Evolutionary conservation across 768 basidiomycete species (phyloP), one percentile per base, ranked within the genome.

Genomic region (Amanita inopinata): DNA sequence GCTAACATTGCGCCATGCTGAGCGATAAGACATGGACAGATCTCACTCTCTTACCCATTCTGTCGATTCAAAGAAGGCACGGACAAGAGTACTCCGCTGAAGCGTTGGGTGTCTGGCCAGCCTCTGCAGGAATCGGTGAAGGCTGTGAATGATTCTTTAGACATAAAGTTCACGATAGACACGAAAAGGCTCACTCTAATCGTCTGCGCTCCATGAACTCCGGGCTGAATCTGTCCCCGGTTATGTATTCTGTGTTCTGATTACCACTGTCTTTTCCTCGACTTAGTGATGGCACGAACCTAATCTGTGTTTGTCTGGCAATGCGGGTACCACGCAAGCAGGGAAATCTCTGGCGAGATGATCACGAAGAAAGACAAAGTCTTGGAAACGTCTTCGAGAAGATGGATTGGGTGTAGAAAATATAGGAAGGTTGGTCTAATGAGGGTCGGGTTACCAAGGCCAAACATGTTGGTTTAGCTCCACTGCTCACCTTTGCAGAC

Each of bases 141-240:
- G 76, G 49, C 96, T 98, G 52, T 30, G 25, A 15, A 49, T 46
- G 37, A 48, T 34, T 15, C 3, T 33, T 15, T 24, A 33, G 30
- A 37, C 17, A 25, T n/a, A 35, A 10, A 19, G 22, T 10, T 11
- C n/a, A n/a, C n/a, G 12, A 10, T 4, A n/a, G 11, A 10, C 7
- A 34, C 20, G 40, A 14, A 3, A 2, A 9, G 33, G 59, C 85
- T 59, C 59, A 93, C 90, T 94, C 90, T 49, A 78, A 61, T 53
- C 93, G 73, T 50, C 96, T 73, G 31, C 87, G 78, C 60, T 99
- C 94, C 75, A 98, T 87, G 53, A 99, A 99, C 55, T 98, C 96
- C 6, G 85, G 81, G 51, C 91, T 91, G 63, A 99, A 99, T 48
- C 96, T 73, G 62, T 98, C 96, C 9, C 96, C 96, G 19, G 94